Base-by-base conservation (phyloP, 2,329 filamentous ascomycete genomes). In the Trichoderma sp. region DNA sequence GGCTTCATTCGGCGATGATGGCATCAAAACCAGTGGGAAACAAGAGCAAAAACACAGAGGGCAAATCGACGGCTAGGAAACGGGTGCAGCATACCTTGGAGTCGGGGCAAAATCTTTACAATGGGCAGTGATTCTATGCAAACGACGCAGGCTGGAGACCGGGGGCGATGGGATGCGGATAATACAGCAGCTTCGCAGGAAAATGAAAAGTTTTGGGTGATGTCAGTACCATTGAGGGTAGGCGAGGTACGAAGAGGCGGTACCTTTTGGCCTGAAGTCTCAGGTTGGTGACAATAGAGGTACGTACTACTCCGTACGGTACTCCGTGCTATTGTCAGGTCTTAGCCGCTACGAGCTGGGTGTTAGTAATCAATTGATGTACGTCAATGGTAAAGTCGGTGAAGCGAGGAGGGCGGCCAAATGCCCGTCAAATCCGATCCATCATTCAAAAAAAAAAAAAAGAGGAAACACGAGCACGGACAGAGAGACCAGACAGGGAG, bases 241-340 rank as follows among this genome's bases (percentile, higher is more conserved):
- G 35, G 39, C 19, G 39, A 45, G 39, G 39, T 45, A 45, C 39
- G 39, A 45, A 45, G 39, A 19, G 39, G 1, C n/a, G 13, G 35
- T 52, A 64, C 35, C 34, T 64, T 73, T 70, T 68, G 70, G 77
- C 76, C 77, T 78, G 75, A 78, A 74, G 73, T 77, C 72, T 78
- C 74, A 78, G 75, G 77, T 76, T 67, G 27, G 37, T 42, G 37
- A 17, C 9, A n/a, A n/a, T 42, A 42, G 9, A 12, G 2, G 35
- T 37, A 37, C 7, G 3, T 37, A 8, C 2, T 3, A 17, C 2
- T 15, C 37, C 37, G 5, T n/a, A 5, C 37, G 37, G 37, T 42
- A n/a, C 17, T 6, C 15, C 37, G 37, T 15, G 37, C 17, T 7
- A 7, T 42, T 42, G 37, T 15, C 37, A 42, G 37, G n/a, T n/a